Evolutionary conservation across 1,284 basidiomycete genomes (phyloP).

Genomic region (Tylopilus orsonianus): DNA sequence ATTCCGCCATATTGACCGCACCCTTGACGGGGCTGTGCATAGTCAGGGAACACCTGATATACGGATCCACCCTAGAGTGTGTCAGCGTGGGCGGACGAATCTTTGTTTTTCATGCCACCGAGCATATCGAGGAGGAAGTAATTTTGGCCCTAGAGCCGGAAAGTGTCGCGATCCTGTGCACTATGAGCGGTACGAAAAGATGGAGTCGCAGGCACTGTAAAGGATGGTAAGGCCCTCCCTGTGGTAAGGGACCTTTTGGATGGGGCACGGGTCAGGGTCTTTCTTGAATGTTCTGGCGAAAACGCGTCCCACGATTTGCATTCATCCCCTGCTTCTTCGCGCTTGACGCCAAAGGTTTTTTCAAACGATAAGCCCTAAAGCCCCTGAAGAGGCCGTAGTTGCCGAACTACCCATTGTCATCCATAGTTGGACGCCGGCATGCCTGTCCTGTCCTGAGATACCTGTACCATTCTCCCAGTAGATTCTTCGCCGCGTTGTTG

Average conservation of each 20-base stretch:
- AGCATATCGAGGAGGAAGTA: constrained; percentile 44
- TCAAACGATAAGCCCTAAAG: background rate
- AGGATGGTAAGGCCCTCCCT: constrained; percentile 31
- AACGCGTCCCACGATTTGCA: constrained; percentile 8
- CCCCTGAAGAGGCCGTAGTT: background rate
- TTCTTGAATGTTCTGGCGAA: constrained; percentile 3
- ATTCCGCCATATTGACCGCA: constrained; percentile 39
- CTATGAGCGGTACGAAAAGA: constrained; percentile 38
- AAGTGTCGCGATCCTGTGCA: constrained; percentile 38
- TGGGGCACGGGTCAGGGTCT: constrained; percentile 35
- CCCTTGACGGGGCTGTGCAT: constrained; percentile 54
- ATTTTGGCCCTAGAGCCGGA: constrained; percentile 49
- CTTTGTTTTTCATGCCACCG: constrained; percentile 15
- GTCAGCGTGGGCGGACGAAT: background rate
- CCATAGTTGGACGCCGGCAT: background rate
- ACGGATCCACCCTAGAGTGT: constrained; percentile 50
- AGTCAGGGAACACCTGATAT: constrained; percentile 58
- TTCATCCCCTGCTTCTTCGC: background rate
- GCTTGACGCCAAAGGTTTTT: background rate
- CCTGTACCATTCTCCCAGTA: constrained; percentile 3
- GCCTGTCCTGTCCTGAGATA: constrained; percentile 15
- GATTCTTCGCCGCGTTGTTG: constrained; percentile 24
- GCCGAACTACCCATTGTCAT: background rate
- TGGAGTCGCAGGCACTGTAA: constrained; percentile 47
- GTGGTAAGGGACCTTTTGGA: constrained; percentile 13